Evolutionary conservation across 805 yeast genomes (phyloP).

Genomic region (Sugiyamaella marilandica): DNA sequence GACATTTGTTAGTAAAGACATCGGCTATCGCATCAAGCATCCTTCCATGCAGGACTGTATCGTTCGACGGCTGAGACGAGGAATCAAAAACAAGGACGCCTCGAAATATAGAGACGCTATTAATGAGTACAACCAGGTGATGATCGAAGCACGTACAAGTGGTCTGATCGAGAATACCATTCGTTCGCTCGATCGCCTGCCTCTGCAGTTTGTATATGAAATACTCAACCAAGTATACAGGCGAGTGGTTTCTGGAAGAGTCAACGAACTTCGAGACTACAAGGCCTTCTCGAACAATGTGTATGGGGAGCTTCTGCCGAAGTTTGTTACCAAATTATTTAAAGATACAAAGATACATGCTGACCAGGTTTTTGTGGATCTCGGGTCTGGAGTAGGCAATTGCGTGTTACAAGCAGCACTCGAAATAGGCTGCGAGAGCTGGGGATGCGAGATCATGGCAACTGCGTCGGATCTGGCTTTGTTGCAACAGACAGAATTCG

Average conservation of each 20-base stretch:
- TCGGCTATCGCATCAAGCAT: conserved; percentile 27
- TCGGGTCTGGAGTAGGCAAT: conserved; percentile 94
- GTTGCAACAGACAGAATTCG: conserved; percentile 54
- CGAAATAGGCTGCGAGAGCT: conserved; percentile 77
- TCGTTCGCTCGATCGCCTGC: conserved; percentile 18
- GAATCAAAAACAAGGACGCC: conserved; percentile 29
- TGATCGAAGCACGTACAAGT: conserved; percentile 35
- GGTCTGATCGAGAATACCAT: conserved; percentile 34
- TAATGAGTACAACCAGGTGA: conserved; percentile 41
- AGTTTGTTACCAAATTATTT: conserved; percentile 64
- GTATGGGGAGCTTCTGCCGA: conserved; percentile 85
- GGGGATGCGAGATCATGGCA: conserved; percentile 87
- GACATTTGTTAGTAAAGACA: conserved; percentile 39
- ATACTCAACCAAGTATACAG: conserved; percentile 67
- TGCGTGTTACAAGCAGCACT: conserved; percentile 85
- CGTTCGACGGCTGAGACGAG: conserved; percentile 28
- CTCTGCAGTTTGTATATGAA: conserved; percentile 50
- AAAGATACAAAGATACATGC: conserved; percentile 51
- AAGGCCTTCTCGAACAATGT: conserved; percentile 87
- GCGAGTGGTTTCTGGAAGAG: conserved; percentile 73
- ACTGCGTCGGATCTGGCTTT: conserved; percentile 69
- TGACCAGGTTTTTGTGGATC: conserved; percentile 65
- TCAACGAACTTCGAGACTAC: conserved; percentile 58
- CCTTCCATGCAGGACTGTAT: conserved; percentile 31
- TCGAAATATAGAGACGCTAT: conserved; percentile 34